phyloP scores from a whole-genome alignment of 2,329 filamentous ascomycete genomes.

The Talaromyces sp. region DNA sequence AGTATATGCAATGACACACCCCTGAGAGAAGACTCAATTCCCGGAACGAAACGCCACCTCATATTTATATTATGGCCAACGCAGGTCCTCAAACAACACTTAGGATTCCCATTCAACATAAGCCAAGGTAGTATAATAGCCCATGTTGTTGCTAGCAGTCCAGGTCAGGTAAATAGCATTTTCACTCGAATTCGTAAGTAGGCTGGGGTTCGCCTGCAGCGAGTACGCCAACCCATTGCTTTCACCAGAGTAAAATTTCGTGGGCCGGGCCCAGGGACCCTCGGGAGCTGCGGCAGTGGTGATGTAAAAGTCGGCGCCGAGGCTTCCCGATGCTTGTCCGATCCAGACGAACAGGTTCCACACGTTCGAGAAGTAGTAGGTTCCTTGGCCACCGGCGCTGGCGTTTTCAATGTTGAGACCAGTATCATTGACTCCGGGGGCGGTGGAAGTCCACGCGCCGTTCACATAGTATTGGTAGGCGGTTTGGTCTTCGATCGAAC shows the following conservation, averaged over 20 bases:
- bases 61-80: background rate
- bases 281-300: constrained; percentile 23
- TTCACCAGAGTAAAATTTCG: constrained; percentile 13
- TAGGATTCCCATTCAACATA: constrained; percentile 8
- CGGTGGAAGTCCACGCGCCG: constrained; percentile 5
- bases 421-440: constrained; percentile 8
- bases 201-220: constrained; percentile 13
- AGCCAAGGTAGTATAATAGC: constrained; percentile 7
- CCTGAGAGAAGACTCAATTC: background rate
- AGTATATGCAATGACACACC: background rate
- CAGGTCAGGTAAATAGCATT: constrained; percentile 9
- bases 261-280: constrained; percentile 25
- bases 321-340: constrained; percentile 17
- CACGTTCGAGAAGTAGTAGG: constrained; percentile 24
- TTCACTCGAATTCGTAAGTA: constrained; percentile 1
- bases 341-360: constrained; percentile 28
- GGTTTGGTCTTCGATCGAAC: constrained; percentile 2
- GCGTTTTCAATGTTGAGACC: constrained; percentile 20
- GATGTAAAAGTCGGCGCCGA: constrained; percentile 20
- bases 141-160: background rate
- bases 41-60: background rate
- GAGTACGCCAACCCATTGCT: constrained; percentile 9
- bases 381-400: constrained; percentile 25
- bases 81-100: background rate
- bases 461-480: constrained; percentile 10